These are phyloP conservation scores for Pichia occidentalis DNA, from an alignment of 805 yeast genomes.

Conservation along the genomic window DNA sequence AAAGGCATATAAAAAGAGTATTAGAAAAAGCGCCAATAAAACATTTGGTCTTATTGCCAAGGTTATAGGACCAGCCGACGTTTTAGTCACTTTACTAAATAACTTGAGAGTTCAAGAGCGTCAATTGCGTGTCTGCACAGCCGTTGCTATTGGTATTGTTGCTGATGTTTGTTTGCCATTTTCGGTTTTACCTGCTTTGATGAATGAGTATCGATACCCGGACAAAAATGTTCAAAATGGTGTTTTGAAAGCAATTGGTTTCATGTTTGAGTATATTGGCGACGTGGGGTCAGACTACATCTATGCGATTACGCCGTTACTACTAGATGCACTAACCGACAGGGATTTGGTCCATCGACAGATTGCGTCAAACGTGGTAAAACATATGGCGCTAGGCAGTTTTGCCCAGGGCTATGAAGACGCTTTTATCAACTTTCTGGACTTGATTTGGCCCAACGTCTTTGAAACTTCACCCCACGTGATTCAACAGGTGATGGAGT, in stretches of 20 bases:
- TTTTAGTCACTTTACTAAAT: slow-evolving; percentile 72
- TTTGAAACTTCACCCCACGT: slow-evolving; percentile 97
- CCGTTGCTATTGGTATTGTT: slow-evolving; percentile 95
- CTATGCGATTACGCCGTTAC: slow-evolving; percentile 66
- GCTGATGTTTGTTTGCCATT: slow-evolving; percentile 92
- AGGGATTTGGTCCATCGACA: slow-evolving; percentile 91
- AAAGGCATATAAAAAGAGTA: slow-evolving; percentile 68
- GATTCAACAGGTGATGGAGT: slow-evolving; percentile 71
- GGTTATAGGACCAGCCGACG: slow-evolving; percentile 95
- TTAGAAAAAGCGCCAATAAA: slow-evolving; percentile 77
- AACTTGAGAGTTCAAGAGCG: slow-evolving; percentile 91
- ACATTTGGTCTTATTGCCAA: slow-evolving; percentile 88
- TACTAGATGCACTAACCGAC: slow-evolving; percentile 87
- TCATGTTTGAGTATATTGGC: slow-evolving; percentile 87
- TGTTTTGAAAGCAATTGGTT: slow-evolving; percentile 82
- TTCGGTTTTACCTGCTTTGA: slow-evolving; percentile 86
- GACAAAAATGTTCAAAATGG: slow-evolving; percentile 94
- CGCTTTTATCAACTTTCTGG: slow-evolving; percentile 75
- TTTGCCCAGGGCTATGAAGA: slow-evolving; percentile 72
- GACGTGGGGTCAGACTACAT: slow-evolving; percentile 75
- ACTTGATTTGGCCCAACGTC: slow-evolving; percentile 79
- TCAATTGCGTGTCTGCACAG: slow-evolving; percentile 92
- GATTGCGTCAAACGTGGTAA: slow-evolving; percentile 84
- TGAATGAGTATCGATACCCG: slow-evolving; percentile 92
- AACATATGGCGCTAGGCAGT: slow-evolving; percentile 75